Percentiles rank a stretch among this genome's conserved stretches.
phyloP scores from a whole-genome alignment of 2,329 filamentous ascomycete species.

The Aspergillus nomiae region DNA sequence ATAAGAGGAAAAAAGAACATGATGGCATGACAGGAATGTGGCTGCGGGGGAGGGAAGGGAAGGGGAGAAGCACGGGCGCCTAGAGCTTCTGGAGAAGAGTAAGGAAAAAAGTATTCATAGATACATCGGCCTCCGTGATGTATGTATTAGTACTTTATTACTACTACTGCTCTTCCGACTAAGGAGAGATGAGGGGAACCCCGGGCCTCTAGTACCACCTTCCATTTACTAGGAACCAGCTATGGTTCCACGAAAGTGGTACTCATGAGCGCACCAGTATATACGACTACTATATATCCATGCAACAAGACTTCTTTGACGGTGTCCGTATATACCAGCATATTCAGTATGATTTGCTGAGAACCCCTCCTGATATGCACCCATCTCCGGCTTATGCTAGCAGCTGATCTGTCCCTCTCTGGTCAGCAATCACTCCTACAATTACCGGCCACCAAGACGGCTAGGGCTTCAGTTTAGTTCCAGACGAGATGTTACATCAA shows the following conservation, averaged over 20 bases:
- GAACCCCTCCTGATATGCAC: neutral
- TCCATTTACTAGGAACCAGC: neutral
- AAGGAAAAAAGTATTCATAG: neutral
- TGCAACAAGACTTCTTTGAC: neutral
- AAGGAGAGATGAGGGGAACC: neutral
- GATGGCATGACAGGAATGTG: slow-evolving; percentile 14
- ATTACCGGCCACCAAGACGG: neutral
- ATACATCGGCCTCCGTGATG: neutral
- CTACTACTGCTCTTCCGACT: neutral
- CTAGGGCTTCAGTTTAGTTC: neutral
- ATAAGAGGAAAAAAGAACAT: neutral
- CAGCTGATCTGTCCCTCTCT: neutral
- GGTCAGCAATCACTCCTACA: neutral
- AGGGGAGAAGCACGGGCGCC: slow-evolving; percentile 1
- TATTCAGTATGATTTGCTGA: neutral
- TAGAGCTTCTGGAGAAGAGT: neutral
- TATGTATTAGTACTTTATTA: neutral
- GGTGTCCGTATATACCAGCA: neutral
- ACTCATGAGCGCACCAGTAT: neutral
- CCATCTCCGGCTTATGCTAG: neutral
- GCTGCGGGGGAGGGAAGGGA: slow-evolving; percentile 5
- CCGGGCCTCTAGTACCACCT: neutral
- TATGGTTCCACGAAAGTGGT: neutral
- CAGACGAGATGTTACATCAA: neutral
- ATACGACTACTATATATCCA: neutral